These are phyloP conservation scores for Sesbania bispinosa DNA, from an alignment of 306 rosid species.

Conservation along the genomic window DNA sequence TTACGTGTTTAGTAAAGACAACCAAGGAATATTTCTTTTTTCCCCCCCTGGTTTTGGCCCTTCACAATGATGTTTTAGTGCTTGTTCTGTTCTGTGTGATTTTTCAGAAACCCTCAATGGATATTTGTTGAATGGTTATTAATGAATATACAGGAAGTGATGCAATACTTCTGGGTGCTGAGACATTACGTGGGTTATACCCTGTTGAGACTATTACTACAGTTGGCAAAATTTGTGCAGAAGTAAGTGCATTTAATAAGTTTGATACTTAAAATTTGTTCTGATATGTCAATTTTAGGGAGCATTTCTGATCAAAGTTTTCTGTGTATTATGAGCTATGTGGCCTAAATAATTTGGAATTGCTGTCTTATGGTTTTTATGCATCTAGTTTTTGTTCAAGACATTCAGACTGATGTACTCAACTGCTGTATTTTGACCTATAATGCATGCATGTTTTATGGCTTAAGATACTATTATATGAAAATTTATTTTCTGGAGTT, in stretches of 20 bases:
- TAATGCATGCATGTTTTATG: neutral
- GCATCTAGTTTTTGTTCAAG: slow-evolving; percentile 16
- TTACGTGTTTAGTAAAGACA: neutral
- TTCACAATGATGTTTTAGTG: neutral
- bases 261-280: slow-evolving; percentile 16
- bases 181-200: slow-evolving; percentile 93
- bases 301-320: neutral
- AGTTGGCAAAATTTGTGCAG: slow-evolving; percentile 89
- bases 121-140: slow-evolving; percentile 23
- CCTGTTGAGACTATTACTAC: slow-evolving; percentile 92
- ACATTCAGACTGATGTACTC: neutral
- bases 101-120: neutral
- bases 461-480: neutral
- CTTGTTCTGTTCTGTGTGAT: slow-evolving; percentile 2
- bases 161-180: slow-evolving; percentile 98
- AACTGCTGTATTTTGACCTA: neutral
- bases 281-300: neutral
- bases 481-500: too few species aligned
- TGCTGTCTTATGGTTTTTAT: neutral
- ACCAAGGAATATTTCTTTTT: neutral
- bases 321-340: neutral
- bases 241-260: slow-evolving; percentile 44
- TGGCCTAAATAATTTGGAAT: slow-evolving; percentile 11
- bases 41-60: neutral
- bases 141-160: slow-evolving; percentile 78